Percentiles rank a stretch among this genome's conserved stretches.
Evolutionary conservation across 768 basidiomycete species (phyloP).

Genomic region (Macrocybe gigantea): DNA sequence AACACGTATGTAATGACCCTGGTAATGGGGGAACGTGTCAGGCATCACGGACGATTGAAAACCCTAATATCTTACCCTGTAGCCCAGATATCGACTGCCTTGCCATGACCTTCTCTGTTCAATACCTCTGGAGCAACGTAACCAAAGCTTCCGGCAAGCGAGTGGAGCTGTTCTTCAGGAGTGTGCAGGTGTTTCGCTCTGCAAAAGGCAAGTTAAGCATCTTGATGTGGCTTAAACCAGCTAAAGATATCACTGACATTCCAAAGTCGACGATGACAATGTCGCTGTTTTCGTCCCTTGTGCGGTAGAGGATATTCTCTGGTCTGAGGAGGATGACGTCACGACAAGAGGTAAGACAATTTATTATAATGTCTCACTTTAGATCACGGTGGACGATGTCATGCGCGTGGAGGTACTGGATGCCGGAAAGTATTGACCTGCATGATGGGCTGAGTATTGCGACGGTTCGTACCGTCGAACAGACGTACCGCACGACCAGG

Average conservation of each 20-base stretch:
- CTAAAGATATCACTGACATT: slow-evolving; percentile 50
- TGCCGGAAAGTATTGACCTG: slow-evolving; percentile 80
- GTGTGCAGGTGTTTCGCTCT: slow-evolving; percentile 82
- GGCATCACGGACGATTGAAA: slow-evolving; percentile 1
- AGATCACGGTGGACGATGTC: slow-evolving; percentile 96
- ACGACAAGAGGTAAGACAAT: not conserved
- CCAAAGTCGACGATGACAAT: slow-evolving; percentile 97
- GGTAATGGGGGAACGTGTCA: not conserved
- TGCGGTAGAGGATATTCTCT: slow-evolving; percentile 93
- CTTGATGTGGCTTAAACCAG: not conserved
- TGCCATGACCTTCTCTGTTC: slow-evolving; percentile 78
- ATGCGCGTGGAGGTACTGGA: slow-evolving; percentile 85
- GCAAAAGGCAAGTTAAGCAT: not conserved
- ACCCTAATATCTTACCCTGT: slow-evolving; percentile 55
- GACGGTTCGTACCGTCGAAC: not conserved
- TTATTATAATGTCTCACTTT: slow-evolving; percentile 46
- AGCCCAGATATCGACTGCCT: slow-evolving; percentile 92
- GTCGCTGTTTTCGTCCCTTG: slow-evolving; percentile 67
- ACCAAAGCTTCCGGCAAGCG: slow-evolving; percentile 77
- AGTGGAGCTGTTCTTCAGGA: slow-evolving; percentile 62
- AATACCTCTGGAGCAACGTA: slow-evolving; percentile 92
- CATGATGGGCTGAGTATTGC: not conserved
- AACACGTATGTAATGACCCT: slow-evolving; percentile 95
- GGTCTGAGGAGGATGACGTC: slow-evolving; percentile 44
- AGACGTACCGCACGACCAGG: slow-evolving; percentile 58